Evolutionary conservation across 192 early-diverging fungal species (phyloP).

Genomic region (Chytriomyces confervae): DNA sequence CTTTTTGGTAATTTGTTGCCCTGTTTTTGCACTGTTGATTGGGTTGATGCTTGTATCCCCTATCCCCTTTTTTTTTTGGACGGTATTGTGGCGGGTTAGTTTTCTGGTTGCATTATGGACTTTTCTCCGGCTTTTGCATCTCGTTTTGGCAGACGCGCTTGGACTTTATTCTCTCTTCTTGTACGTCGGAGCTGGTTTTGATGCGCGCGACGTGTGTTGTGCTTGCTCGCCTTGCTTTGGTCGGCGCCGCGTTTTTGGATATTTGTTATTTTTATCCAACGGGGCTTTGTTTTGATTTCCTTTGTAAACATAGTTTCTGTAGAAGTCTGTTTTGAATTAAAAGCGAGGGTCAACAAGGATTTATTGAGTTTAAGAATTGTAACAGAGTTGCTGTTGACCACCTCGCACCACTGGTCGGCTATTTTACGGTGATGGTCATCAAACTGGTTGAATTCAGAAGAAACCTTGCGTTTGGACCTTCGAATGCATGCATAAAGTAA

Average conservation of each 20-base stretch:
- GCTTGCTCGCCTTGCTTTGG: neutral
- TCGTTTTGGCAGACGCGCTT: neutral
- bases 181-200: neutral
- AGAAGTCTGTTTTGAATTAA: neutral
- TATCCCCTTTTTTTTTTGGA: neutral
- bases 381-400: too few relatives aligned
- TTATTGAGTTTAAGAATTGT: too few relatives aligned
- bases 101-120: constrained; percentile 27
- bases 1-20: neutral
- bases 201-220: neutral
- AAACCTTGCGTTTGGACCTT: too few relatives aligned
- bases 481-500: too few relatives aligned
- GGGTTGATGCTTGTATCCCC: neutral
- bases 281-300: neutral
- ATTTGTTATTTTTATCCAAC: neutral
- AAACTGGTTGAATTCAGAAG: too few relatives aligned
- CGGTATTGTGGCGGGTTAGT: neutral
- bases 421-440: too few relatives aligned
- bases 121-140: constrained; percentile 3
- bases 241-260: too few relatives aligned
- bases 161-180: neutral
- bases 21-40: neutral
- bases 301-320: neutral
- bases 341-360: too few relatives aligned
- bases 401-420: too few relatives aligned